Evolutionary conservation across 495 filamentous ascomycete genomes (phyloP).

Genomic region (Staphylotrichum longicolle): DNA sequence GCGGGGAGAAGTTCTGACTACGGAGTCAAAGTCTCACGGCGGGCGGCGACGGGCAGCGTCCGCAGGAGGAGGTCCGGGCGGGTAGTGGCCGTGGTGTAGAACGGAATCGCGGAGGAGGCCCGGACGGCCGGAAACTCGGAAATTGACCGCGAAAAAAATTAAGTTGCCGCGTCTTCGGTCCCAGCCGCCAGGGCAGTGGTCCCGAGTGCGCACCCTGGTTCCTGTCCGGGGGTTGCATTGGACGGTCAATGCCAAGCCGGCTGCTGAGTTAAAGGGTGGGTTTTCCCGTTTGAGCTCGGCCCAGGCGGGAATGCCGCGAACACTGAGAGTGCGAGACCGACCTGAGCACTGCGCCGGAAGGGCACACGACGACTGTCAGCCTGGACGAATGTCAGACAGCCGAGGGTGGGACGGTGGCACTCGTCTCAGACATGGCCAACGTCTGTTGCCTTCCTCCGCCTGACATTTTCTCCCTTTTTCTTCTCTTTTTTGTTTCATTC

Average conservation of each 20-base stretch:
- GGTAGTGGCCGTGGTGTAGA: neutral
- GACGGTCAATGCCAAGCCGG: constrained; percentile 20
- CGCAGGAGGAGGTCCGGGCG: neutral
- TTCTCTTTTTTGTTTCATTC: neutral
- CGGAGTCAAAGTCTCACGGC: constrained; percentile 10
- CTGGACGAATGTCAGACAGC: neutral
- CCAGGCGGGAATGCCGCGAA: too few species aligned
- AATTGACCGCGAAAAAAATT: constrained; percentile 20
- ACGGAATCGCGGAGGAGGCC: neutral
- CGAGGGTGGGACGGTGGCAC: neutral
- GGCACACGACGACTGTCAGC: neutral
- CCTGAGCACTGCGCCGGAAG: neutral
- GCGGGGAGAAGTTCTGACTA: neutral
- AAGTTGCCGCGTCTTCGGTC: constrained; percentile 8
- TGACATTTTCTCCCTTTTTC: too few species aligned
- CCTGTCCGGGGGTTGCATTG: neutral
- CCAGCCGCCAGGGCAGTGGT: constrained; percentile 21
- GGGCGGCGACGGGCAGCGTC: constrained; percentile 8
- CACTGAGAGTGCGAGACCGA: too few species aligned
- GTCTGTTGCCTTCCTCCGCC: too few species aligned
- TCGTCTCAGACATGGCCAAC: neutral
- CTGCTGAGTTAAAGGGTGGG: constrained; percentile 11
- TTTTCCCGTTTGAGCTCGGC: constrained; percentile 2
- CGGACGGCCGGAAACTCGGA: constrained; percentile 18
- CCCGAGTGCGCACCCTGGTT: neutral